phyloP scores from a whole-genome alignment of 2,329 filamentous ascomycete species.

The Aureobasidium lini region DNA sequence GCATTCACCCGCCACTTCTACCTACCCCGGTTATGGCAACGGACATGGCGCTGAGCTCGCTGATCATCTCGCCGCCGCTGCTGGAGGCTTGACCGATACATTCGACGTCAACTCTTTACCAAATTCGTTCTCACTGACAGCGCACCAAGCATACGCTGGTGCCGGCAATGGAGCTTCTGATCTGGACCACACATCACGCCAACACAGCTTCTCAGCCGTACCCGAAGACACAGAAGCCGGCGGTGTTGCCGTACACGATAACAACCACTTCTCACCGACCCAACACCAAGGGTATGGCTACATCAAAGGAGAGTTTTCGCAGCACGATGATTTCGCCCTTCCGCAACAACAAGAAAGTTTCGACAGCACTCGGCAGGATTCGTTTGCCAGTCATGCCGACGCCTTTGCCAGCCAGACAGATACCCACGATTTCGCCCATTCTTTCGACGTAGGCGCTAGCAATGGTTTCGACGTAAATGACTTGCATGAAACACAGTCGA shows the following conservation, averaged over 20 bases:
- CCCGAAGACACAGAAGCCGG: not conserved
- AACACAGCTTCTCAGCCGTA: not conserved
- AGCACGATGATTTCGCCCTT: not conserved
- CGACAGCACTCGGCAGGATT: not conserved
- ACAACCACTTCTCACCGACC: not conserved
- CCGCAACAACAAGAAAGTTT: not conserved
- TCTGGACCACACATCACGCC: not conserved
- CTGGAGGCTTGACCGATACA: not conserved
- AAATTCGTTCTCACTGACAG: not conserved
- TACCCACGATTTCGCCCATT: not conserved
- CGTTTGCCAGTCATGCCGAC: not conserved
- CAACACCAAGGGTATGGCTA: not conserved
- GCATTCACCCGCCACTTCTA: not conserved
- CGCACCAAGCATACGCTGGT: constrained; percentile 1
- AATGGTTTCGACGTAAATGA: not conserved
- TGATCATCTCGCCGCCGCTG: not conserved
- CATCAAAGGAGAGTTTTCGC: not conserved
- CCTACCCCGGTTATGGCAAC: not conserved
- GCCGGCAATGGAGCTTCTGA: not conserved
- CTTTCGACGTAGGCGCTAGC: not conserved
- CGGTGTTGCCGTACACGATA: not conserved
- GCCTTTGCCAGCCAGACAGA: not conserved
- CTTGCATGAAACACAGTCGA: not conserved
- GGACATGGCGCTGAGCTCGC: not conserved
- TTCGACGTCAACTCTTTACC: not conserved